Evolutionary conservation across 2,329 filamentous ascomycete genomes (phyloP).

Genomic region (Trichoderma sp.): DNA sequence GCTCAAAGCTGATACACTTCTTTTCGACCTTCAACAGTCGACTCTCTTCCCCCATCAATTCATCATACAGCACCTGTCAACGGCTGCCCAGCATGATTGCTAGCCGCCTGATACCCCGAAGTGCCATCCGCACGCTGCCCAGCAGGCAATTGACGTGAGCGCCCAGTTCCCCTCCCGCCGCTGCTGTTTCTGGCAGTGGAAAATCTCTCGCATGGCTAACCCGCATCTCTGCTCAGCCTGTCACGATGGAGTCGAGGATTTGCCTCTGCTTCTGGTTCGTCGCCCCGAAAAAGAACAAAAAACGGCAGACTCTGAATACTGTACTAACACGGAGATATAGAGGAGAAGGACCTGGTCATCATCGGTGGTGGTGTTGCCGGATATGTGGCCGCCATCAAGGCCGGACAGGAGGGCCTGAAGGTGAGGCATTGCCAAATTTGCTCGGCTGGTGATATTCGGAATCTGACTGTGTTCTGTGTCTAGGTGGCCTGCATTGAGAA

Average conservation of each 20-base stretch:
- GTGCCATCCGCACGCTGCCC: constrained; percentile 52
- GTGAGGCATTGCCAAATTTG: constrained; percentile 44
- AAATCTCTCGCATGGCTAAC: constrained; percentile 21
- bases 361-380: constrained; percentile 97
- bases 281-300: neutral
- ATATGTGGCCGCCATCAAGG: constrained; percentile 99
- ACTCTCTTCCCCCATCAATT: neutral
- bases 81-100: constrained; percentile 52
- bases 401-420: constrained; percentile 95
- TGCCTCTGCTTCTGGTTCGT: constrained; percentile 56
- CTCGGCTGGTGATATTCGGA: neutral
- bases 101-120: constrained; percentile 59
- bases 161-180: neutral
- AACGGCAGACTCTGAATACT: neutral
- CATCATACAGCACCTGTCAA: constrained; percentile 21
- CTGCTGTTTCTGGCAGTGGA: constrained; percentile 20
- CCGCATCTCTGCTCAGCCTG: constrained; percentile 6
- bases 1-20: constrained; percentile 11
- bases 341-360: constrained; percentile 95
- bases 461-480: constrained; percentile 4
- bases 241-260: constrained; percentile 58
- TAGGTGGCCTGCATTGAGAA: constrained; percentile 98
- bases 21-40: constrained; percentile 8
- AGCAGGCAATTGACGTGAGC: constrained; percentile 54
- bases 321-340: constrained; percentile 51